Evolutionary conservation across 331 rosid species (phyloP).

Genomic region (Cydonia oblonga): DNA sequence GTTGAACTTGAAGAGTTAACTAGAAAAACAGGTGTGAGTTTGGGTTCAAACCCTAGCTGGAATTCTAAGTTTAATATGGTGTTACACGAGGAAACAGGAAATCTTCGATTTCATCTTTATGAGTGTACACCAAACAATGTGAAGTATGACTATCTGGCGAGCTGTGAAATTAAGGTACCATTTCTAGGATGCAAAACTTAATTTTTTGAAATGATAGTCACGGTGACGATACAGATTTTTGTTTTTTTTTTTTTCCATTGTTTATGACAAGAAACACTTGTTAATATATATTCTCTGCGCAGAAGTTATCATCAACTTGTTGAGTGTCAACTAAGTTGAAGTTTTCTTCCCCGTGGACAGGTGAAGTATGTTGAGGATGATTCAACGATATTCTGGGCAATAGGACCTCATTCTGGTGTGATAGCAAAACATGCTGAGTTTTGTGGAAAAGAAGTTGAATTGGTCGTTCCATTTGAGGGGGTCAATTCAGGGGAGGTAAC

Average conservation of each 20-base stretch:
- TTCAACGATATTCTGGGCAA: constrained; percentile 81
- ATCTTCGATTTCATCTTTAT: constrained; percentile 62
- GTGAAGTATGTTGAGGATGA: constrained; percentile 83
- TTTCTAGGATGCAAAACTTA: not conserved
- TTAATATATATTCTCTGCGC: not conserved
- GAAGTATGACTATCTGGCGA: constrained; percentile 72
- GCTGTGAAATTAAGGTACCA: constrained; percentile 86
- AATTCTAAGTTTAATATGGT: constrained; percentile 86
- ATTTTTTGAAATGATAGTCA: not conserved
- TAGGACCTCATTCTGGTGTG: constrained; percentile 72
- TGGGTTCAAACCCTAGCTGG: constrained; percentile 83
- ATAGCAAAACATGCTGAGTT: constrained; percentile 58
- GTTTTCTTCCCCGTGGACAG: constrained; percentile 30
- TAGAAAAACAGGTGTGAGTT: constrained; percentile 56
- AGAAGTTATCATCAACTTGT: not conserved
- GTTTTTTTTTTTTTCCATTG: not conserved
- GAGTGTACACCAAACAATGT: constrained; percentile 53
- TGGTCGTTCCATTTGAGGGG: constrained; percentile 91
- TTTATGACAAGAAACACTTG: not conserved
- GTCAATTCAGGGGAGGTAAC: constrained; percentile 65
- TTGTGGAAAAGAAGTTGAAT: constrained; percentile 80
- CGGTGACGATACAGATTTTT: not conserved
- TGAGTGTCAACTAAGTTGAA: constrained; percentile 7
- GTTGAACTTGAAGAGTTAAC: constrained; percentile 75
- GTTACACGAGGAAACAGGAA: constrained; percentile 71